These are phyloP conservation scores for Fusarium sp. DNA, from an alignment of 2,329 filamentous ascomycete species.

Conservation along the genomic window DNA sequence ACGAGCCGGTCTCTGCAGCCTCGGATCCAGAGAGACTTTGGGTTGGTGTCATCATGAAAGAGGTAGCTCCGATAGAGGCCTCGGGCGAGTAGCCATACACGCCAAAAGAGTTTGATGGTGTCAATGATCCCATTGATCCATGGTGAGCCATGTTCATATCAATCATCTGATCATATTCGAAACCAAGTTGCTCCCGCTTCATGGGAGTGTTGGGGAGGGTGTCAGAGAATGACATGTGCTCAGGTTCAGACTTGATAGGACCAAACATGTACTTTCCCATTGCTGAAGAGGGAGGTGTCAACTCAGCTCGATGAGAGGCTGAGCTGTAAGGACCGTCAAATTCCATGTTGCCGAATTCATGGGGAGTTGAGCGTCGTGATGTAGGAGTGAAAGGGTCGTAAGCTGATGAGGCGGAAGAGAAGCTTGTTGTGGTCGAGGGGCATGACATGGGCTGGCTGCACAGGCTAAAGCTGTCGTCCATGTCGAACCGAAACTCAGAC, in stretches of 20 bases:
- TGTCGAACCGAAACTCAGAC: slow-evolving; percentile 53
- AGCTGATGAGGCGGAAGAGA: slow-evolving; percentile 54
- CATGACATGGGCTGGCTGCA: slow-evolving; percentile 53
- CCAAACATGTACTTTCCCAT: slow-evolving; percentile 52
- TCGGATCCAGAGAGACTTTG: slow-evolving; percentile 55
- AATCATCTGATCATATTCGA: slow-evolving; percentile 55
- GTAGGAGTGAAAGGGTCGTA: slow-evolving; percentile 59
- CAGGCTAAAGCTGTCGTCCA: slow-evolving; percentile 55
- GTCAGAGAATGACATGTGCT: slow-evolving; percentile 49
- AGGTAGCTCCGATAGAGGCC: slow-evolving; percentile 47
- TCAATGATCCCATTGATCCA: slow-evolving; percentile 51
- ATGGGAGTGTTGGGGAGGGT: slow-evolving; percentile 52
- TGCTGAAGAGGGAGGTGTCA: slow-evolving; percentile 52
- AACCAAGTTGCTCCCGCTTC: slow-evolving; percentile 50
- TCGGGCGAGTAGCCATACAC: slow-evolving; percentile 53
- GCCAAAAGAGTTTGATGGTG: slow-evolving; percentile 52
- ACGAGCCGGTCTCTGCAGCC: slow-evolving; percentile 51
- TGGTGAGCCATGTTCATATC: slow-evolving; percentile 52
- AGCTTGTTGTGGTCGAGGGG: slow-evolving; percentile 52
- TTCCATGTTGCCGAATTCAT: slow-evolving; percentile 52
- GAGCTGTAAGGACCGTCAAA: slow-evolving; percentile 51
- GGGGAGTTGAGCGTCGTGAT: slow-evolving; percentile 58
- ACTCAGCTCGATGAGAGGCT: slow-evolving; percentile 46
- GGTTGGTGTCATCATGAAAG: slow-evolving; percentile 56
- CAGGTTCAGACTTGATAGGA: slow-evolving; percentile 50